Conservation (phyloP, 164 flowering plant genomes). For the Taxillus chinensis region DNA sequence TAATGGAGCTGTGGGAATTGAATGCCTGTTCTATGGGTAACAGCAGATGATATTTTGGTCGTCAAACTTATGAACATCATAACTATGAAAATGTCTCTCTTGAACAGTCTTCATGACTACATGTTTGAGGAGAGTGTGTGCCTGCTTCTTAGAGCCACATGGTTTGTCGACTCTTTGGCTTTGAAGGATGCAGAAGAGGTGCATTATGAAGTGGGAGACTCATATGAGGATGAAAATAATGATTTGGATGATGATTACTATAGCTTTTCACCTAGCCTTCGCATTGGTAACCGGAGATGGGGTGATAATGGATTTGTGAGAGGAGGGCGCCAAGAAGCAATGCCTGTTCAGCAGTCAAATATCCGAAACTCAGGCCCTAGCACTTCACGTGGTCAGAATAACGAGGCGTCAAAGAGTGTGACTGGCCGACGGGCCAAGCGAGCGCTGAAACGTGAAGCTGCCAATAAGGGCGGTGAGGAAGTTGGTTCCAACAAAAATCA, state of each 20-base stretch:
- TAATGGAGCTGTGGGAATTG: no score
- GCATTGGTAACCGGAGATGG: slow-evolving; percentile 87
- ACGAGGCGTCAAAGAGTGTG: slow-evolving; percentile 22
- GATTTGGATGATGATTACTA: slow-evolving; percentile 47
- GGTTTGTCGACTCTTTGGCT: slow-evolving; percentile 54
- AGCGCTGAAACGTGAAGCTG: slow-evolving; percentile 85
- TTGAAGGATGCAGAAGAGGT: slow-evolving; percentile 36
- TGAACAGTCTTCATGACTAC: slow-evolving; percentile 64
- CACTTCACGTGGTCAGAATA: slow-evolving; percentile 40
- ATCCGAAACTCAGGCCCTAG: slow-evolving; percentile 35
- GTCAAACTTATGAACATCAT: not conserved
- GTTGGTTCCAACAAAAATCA: slow-evolving; percentile 72
- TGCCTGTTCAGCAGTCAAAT: slow-evolving; percentile 38
- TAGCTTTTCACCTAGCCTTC: slow-evolving; percentile 36
- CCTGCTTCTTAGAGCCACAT: slow-evolving; percentile 79
- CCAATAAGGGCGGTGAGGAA: slow-evolving; percentile 27
- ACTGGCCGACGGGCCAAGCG: slow-evolving; percentile 69
- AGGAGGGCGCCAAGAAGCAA: slow-evolving; percentile 74
- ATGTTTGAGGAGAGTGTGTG: slow-evolving; percentile 98
- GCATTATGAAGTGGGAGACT: slow-evolving; percentile 28
- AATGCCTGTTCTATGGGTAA: no score
- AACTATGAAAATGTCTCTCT: not conserved
- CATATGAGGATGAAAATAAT: slow-evolving; percentile 41
- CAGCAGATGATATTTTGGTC: not conserved
- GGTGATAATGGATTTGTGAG: slow-evolving; percentile 83